Evolutionary conservation across 225 moss, liverwort and hornwort genomes (phyloP).

Genomic region (Polytrichum formosum): DNA sequence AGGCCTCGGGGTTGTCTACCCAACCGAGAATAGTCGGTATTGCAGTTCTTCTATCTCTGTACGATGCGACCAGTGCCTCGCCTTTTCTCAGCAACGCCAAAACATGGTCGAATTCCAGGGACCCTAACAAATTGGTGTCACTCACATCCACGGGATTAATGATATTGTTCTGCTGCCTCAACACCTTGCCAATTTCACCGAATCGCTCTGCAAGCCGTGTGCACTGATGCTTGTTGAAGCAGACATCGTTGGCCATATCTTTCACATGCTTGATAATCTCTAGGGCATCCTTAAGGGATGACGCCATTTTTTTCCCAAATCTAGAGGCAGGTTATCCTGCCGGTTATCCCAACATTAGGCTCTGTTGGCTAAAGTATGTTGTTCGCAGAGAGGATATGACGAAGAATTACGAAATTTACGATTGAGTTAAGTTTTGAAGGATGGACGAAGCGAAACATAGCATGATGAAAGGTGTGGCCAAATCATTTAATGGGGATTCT

Average conservation of each 20-base stretch:
- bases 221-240: conserved; percentile 10
- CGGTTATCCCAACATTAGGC: too few species aligned
- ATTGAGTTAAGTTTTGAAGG: too few species aligned
- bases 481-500: too few species aligned
- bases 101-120: conserved; percentile 10
- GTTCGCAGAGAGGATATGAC: too few species aligned
- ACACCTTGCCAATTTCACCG: neutral
- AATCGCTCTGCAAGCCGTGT: conserved; percentile 2
- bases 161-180: neutral
- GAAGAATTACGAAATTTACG: too few species aligned
- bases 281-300: conserved; percentile 5
- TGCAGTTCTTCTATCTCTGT: neutral
- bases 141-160: neutral
- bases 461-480: too few species aligned
- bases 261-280: conserved; percentile 10
- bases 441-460: too few species aligned
- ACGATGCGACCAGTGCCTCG: conserved; percentile 10
- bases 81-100: conserved; percentile 21
- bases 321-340: neutral
- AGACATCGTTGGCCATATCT: conserved; percentile 6
- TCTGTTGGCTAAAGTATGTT: too few species aligned
- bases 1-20: conserved; percentile 23
- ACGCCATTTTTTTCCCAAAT: conserved; percentile 12
- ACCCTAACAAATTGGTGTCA: neutral
- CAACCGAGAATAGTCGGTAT: conserved; percentile 14